Conservation (phyloP, 2,329 filamentous ascomycete genomes). For the Scedosporium minutisporum region DNA sequence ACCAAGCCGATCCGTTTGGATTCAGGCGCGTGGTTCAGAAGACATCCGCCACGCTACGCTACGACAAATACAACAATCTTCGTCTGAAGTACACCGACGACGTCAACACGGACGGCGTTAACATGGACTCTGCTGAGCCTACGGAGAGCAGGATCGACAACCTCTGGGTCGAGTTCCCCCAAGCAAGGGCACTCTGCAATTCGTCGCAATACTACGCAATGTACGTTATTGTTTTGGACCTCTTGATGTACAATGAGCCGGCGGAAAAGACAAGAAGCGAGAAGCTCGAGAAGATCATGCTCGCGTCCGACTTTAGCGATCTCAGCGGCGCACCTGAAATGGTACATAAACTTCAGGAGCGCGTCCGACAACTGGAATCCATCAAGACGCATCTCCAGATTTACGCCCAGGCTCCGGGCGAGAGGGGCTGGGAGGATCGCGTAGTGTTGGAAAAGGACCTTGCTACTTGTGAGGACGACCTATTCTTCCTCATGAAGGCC, state of each 20-base stretch:
- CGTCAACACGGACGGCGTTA: conserved; percentile 57
- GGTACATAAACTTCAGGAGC: conserved; percentile 82
- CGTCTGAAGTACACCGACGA: conserved; percentile 96
- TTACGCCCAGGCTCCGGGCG: conserved; percentile 77
- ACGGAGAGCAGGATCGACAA: conserved; percentile 83
- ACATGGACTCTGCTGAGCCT: conserved; percentile 13
- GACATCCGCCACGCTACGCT: conserved; percentile 86
- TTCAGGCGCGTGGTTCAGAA: conserved; percentile 96
- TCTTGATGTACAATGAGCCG: conserved; percentile 92
- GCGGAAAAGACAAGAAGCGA: conserved; percentile 95
- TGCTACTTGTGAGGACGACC: conserved; percentile 81
- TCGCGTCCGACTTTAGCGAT: conserved; percentile 97
- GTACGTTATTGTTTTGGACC: conserved; percentile 94
- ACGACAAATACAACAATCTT: conserved; percentile 96
- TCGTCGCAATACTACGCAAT: conserved; percentile 95
- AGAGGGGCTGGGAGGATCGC: conserved; percentile 83
- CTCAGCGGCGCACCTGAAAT: conserved; percentile 86
- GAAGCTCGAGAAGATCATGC: conserved; percentile 94
- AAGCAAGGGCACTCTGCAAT: conserved; percentile 89
- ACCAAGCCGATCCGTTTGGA: conserved; percentile 86
- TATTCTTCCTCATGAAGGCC: conserved; percentile 99
- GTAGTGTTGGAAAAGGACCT: conserved; percentile 84
- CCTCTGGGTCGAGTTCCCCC: conserved; percentile 92
- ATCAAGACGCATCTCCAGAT: conserved; percentile 96
- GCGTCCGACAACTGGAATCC: conserved; percentile 87